Percentiles rank a stretch among this genome's conserved stretches.
These are phyloP conservation scores for Emmonsia crescens DNA, from an alignment of 2,329 filamentous ascomycete genomes.

Conservation along the genomic window DNA sequence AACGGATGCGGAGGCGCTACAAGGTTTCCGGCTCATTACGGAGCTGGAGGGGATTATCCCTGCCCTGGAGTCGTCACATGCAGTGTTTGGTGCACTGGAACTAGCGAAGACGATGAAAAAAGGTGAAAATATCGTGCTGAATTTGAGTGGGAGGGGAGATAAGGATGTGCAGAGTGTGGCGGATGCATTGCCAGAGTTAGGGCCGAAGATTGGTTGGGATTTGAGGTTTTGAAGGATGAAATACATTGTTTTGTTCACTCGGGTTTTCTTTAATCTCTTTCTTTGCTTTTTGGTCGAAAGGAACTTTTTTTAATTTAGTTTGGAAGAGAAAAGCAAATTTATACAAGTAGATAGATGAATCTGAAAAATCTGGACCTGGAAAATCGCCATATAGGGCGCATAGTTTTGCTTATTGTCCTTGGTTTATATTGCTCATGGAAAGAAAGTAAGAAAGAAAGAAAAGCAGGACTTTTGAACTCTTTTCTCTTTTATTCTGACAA, in stretches of 20 bases:
- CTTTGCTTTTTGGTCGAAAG: no score
- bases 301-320: no score
- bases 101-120: slow-evolving; percentile 86
- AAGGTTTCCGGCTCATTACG: slow-evolving; percentile 72
- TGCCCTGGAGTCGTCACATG: slow-evolving; percentile 86
- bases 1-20: slow-evolving; percentile 82
- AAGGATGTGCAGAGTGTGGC: slow-evolving; percentile 99
- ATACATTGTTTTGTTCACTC: no score
- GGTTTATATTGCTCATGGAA: no score
- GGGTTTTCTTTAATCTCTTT: no score
- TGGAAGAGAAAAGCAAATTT: no score
- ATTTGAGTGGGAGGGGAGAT: slow-evolving; percentile 83
- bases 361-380: neutral
- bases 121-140: slow-evolving; percentile 85
- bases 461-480: no score
- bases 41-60: slow-evolving; percentile 95
- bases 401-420: no score
- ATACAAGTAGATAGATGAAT: neutral
- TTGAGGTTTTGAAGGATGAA: slow-evolving; percentile 39
- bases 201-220: slow-evolving; percentile 74
- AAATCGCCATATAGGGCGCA: no score
- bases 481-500: no score
- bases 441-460: no score
- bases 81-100: slow-evolving; percentile 78
- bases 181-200: slow-evolving; percentile 78